A percentile compares a stretch with the other conserved stretches of the same genome.
These are phyloP conservation scores for Sisymbrium altissimum DNA, from an alignment of 345 rosid species.

Conservation along the genomic window DNA sequence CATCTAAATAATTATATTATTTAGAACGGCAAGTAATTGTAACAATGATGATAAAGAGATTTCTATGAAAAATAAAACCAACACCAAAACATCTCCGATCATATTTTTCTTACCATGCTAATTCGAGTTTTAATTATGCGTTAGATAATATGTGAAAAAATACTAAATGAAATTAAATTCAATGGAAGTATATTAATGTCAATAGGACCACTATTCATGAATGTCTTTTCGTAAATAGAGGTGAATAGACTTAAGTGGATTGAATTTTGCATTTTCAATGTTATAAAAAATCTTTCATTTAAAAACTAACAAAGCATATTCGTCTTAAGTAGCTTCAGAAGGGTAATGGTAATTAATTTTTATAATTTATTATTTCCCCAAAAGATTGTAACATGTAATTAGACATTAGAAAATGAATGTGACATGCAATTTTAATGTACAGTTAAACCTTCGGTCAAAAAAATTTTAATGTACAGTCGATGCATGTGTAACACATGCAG, in stretches of 20 bases:
- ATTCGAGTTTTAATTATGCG: no score
- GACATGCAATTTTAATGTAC: neutral
- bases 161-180: no score
- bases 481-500: conserved; percentile 11
- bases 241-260: neutral
- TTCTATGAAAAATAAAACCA: no score
- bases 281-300: neutral
- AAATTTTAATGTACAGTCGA: neutral
- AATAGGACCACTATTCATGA: neutral
- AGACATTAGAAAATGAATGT: neutral
- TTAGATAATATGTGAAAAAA: no score
- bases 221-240: no score
- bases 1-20: no score
- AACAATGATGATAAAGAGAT: no score
- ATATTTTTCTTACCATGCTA: no score
- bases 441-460: no score
- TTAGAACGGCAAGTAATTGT: no score
- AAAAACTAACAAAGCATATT: neutral
- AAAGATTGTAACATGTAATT: neutral
- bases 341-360: neutral
- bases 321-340: neutral
- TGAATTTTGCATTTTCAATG: neutral
- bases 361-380: neutral
- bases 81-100: no score
- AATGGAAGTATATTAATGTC: no score